Conservation (phyloP, 2,329 filamentous ascomycete species). For the Calonectria hawksworthii region DNA sequence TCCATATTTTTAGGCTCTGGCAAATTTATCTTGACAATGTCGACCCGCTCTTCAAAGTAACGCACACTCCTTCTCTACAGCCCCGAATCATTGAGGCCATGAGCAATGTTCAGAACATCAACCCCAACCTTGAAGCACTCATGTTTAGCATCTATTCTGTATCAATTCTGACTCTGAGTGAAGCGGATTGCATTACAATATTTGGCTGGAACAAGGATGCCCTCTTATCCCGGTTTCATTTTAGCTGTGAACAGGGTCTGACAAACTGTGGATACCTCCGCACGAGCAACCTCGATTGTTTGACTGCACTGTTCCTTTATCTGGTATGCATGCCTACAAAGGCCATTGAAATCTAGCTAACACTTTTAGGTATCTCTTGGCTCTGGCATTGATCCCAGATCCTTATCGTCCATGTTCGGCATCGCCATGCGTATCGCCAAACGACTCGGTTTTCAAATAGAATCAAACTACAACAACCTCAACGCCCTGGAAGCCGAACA, state of each 20-base stretch:
- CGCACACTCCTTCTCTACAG: constrained; percentile 69
- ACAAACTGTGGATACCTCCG: constrained; percentile 64
- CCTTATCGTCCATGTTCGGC: constrained; percentile 66
- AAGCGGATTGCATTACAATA: constrained; percentile 57
- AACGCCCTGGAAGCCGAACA: constrained; percentile 68
- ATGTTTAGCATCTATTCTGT: constrained; percentile 68
- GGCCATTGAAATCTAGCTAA: background rate
- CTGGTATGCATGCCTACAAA: constrained; percentile 56
- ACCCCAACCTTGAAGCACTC: constrained; percentile 63
- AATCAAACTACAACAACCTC: constrained; percentile 50
- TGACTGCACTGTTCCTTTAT: constrained; percentile 71
- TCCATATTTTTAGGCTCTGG: constrained; percentile 66
- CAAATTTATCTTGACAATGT: constrained; percentile 71
- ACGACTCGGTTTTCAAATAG: constrained; percentile 68
- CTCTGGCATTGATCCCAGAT: constrained; percentile 59
- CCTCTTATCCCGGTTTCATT: constrained; percentile 59
- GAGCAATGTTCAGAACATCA: constrained; percentile 56
- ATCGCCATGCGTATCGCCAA: constrained; percentile 70
- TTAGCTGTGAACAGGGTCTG: constrained; percentile 67
- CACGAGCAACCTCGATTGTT: constrained; percentile 63
- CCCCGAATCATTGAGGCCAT: constrained; percentile 64
- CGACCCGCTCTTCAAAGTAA: constrained; percentile 71
- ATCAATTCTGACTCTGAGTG: constrained; percentile 57
- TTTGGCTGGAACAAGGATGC: constrained; percentile 58
- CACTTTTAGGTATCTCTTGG: constrained; percentile 62